These are phyloP conservation scores for Euryodendron excelsum DNA, from an alignment of 148 eudicot genomes.

Conservation along the genomic window DNA sequence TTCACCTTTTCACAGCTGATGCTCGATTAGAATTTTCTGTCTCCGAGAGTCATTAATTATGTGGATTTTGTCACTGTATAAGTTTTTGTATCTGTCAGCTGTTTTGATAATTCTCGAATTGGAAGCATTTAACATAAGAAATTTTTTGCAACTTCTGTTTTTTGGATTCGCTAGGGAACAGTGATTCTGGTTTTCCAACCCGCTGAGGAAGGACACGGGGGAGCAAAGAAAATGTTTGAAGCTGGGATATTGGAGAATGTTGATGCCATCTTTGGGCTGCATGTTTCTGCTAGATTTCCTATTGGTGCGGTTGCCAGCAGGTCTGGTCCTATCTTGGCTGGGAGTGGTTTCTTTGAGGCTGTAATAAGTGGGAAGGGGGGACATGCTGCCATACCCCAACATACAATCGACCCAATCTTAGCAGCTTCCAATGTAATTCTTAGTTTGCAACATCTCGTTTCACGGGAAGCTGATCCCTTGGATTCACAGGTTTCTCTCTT, in stretches of 20 bases:
- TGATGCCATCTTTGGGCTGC: constrained; percentile 71
- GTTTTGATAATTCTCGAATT: not conserved
- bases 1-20: not conserved
- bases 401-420: constrained; percentile 67
- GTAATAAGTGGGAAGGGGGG: constrained; percentile 81
- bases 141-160: not conserved
- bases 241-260: constrained; percentile 70
- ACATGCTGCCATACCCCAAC: constrained; percentile 83
- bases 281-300: constrained; percentile 44
- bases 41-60: not conserved
- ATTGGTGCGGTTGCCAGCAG: constrained; percentile 53
- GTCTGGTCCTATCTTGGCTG: constrained; percentile 74
- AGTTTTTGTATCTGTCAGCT: not conserved
- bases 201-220: constrained; percentile 79
- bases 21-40: not conserved
- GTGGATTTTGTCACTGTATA: not conserved
- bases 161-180: constrained; percentile 51
- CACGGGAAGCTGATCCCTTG: constrained; percentile 91
- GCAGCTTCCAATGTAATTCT: constrained; percentile 72
- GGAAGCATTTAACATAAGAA: not conserved
- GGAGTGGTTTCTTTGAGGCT: constrained; percentile 63
- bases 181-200: constrained; percentile 81
- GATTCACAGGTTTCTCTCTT: constrained; percentile 57
- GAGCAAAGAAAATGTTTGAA: constrained; percentile 68
- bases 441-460: constrained; percentile 73